A percentile compares a stretch with the other conserved stretches of the same genome.
Evolutionary conservation across 345 rosid genomes (phyloP).

Genomic region (Adansonia digitata): DNA sequence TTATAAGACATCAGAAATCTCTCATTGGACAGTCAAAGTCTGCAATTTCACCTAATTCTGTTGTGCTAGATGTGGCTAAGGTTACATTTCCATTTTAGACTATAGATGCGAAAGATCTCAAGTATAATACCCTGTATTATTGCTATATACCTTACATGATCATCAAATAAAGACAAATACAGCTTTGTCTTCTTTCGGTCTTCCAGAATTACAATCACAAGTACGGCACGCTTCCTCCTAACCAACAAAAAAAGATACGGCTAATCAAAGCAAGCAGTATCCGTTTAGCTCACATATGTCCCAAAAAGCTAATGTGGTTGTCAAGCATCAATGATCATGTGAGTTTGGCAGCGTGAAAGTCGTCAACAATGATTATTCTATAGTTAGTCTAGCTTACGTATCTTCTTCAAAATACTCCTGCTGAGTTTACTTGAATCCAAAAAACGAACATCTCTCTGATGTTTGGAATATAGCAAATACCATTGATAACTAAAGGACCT

Average conservation of each 20-base stretch:
- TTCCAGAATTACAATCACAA: constrained; percentile 9
- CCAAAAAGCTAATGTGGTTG: not conserved
- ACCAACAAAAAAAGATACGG: not conserved
- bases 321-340: not conserved
- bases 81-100: not conserved
- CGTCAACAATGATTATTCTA: not conserved
- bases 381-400: not conserved
- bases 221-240: not conserved
- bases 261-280: not conserved
- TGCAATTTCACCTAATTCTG: not conserved
- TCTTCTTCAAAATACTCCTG: not conserved
- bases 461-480: not conserved
- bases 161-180: not conserved
- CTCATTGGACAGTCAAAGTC: not conserved
- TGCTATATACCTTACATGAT: constrained; percentile 6
- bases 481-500: not conserved
- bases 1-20: not conserved
- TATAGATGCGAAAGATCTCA: not conserved
- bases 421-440: not conserved
- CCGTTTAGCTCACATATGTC: not conserved
- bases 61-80: not conserved
- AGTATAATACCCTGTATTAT: not conserved
- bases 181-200: not conserved
- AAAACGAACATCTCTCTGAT: not conserved
- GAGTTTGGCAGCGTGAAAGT: not conserved